Base-by-base conservation (phyloP, 495 filamentous ascomycete genomes). In the Annulohypoxylon bovei region DNA sequence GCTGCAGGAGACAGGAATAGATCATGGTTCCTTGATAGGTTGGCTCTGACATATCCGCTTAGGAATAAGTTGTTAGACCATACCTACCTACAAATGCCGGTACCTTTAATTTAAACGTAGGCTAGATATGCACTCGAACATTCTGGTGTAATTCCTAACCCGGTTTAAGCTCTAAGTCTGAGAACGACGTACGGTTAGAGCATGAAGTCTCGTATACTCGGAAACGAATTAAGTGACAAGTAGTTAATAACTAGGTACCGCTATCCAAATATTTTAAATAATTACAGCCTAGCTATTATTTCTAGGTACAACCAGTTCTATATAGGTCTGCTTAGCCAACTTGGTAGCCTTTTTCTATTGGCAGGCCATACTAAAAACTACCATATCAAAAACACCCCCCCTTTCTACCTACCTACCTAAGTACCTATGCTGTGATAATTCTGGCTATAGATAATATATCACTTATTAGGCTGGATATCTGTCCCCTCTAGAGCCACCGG, bases 1-100 rank as follows among this genome's bases (percentile, higher is more conserved):
- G 8, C 23, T 71, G 40, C 47, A 62, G 42, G 55, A 12, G n/a
- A 40, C 37, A 11, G 12, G 52, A 58, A 49, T 40, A 32, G 59
- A 54, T 53, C 35, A 14, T 52, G 8, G 12, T 11, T 33, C 11
- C 11, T 37, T 37, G 42, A 23, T 47, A 54, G 25, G 59, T 8
- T 42, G 12, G 32, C 35, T 56, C 39, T 52, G 37, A 59, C 53
- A 37, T 65, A 58, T 54, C 55, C 53, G 44, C 28, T 60, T 55
- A 27, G 60, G 59, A 63, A 56, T 47, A 44, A 11, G 20, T 16
- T 18, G n/a, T 5, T 4, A 40, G 16, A 8, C 27, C 37, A 42
- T 55, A 7, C 20, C 2, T 5, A 32, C 4, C 30, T 32, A 37
- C n/a, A 20, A 32, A 12, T 25, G n/a, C 28, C 47, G 44, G 33